Evolutionary conservation across 352 stramenopile genomes (phyloP), one percentile per base, ranked within the genome.

Genomic region (Pythium vanterpoolii): DNA sequence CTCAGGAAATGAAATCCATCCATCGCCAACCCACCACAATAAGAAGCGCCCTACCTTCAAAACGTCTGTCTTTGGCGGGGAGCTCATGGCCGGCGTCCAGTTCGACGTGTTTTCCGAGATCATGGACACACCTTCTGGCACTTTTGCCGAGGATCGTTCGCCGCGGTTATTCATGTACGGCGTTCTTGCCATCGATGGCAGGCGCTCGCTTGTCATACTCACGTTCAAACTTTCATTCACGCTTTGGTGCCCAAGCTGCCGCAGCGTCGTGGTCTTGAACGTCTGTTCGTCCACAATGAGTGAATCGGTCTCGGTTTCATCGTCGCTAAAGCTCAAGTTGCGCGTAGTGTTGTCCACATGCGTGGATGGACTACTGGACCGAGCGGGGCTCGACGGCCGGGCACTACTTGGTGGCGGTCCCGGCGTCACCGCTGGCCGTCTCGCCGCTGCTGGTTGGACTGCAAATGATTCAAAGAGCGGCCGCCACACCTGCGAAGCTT

Each of bases 211-310:
- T 34, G 60, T 75, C 19, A 87, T 77, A 56, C 78, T 92, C 30
- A 70, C 60, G 56, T 83, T 76, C 6, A 88, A 56, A 44, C 73
- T 89, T 31, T 86, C 78, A 10, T 86, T 62, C 23, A 63, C 68
- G 23, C 67, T 74, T 10, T 58, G 56, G 27, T 83, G 64, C 19
- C 52, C 56, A 18, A 76, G 65, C 11, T 75, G 63, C 42, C 74
- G 60, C 18, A 92, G 73, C 52, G 74, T 90, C 46, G 79, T 90
- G 13, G 83, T 92, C 71, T 88, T 87, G 68, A 92, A 90, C 5
- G 65, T 76, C 56, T 87, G 64, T 33, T 86, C 74, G 24, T 73
- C 76, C 27, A 60, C 71, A 13, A 79, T 68, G 13, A 86, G 75
- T 16, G 75, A 80, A 18, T 71, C 45, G 11, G 76, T 68, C 48